phyloP scores from a whole-genome alignment of 345 rosid species.

The Brassica juncea region DNA sequence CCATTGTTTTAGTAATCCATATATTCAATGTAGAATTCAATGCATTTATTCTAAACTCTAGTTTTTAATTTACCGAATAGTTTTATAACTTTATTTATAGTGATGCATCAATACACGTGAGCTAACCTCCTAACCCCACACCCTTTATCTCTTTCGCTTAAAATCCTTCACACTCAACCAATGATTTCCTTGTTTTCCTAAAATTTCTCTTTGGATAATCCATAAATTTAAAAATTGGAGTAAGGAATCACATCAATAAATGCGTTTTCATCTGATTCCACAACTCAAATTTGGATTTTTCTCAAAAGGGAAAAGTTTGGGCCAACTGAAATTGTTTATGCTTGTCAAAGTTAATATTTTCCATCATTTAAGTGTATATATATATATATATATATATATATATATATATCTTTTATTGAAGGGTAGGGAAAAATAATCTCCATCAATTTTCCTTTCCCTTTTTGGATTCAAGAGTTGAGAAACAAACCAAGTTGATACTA shows the following conservation, averaged over 20 bases:
- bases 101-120: slow-evolving; percentile 62
- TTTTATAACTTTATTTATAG: background rate
- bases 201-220: slow-evolving; percentile 17
- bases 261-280: slow-evolving; percentile 22
- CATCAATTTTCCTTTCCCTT: slow-evolving; percentile 29
- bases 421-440: slow-evolving; percentile 16
- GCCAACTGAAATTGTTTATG: slow-evolving; percentile 32
- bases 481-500: slow-evolving; percentile 31
- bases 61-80: background rate
- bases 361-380: slow-evolving; percentile 16
- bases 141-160: slow-evolving; percentile 51
- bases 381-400: background rate
- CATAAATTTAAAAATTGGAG: slow-evolving; percentile 13
- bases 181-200: slow-evolving; percentile 33
- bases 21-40: no score
- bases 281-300: slow-evolving; percentile 36
- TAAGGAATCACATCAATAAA: slow-evolving; percentile 12
- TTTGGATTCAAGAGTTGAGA: slow-evolving; percentile 31
- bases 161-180: slow-evolving; percentile 44
- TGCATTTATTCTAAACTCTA: background rate
- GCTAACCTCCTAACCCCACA: slow-evolving; percentile 68
- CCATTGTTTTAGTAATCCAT: background rate
- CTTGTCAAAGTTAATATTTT: slow-evolving; percentile 21
- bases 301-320: slow-evolving; percentile 29
- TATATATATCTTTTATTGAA: slow-evolving; percentile 5